Conservation (phyloP, 768 basidiomycete species). For the Pleurotus djamor region DNA sequence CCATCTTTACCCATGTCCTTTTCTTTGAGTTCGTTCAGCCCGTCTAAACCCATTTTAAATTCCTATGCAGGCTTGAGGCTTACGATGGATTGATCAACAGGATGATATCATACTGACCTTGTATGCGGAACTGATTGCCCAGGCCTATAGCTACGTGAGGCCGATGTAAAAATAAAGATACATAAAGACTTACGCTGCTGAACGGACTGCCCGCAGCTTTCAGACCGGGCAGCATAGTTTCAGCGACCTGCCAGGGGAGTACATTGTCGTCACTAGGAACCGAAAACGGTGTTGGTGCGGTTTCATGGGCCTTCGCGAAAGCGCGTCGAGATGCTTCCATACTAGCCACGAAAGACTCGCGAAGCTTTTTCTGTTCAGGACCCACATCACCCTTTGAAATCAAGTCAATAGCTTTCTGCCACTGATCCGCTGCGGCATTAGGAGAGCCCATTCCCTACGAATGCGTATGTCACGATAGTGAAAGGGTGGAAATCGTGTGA, state of each 20-base stretch:
- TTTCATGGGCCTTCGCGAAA: not conserved
- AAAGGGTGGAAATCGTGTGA: too few relatives aligned
- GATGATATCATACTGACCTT: conserved; percentile 16
- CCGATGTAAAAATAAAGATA: not conserved
- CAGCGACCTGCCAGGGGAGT: conserved; percentile 8
- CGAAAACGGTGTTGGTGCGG: not conserved
- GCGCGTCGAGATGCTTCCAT: conserved; percentile 21
- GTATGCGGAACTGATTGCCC: conserved; percentile 28
- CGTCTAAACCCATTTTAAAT: not conserved
- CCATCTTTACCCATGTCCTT: not conserved
- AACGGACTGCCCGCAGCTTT: not conserved
- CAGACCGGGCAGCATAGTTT: conserved; percentile 3
- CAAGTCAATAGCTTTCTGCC: conserved; percentile 27
- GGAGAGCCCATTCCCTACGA: conserved; percentile 19
- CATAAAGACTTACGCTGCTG: not conserved
- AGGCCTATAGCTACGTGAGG: conserved; percentile 20
- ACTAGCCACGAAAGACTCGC: conserved; percentile 27
- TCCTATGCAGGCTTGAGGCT: conserved; percentile 16
- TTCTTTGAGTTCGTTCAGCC: not conserved
- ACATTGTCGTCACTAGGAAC: not conserved
- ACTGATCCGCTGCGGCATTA: conserved; percentile 18
- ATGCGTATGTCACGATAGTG: not conserved
- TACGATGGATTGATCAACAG: not conserved
- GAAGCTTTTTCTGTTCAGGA: conserved; percentile 27
- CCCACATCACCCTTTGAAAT: conserved; percentile 25